These are phyloP conservation scores for Calonectria montana DNA, from an alignment of 2,329 filamentous ascomycete genomes.

Conservation along the genomic window DNA sequence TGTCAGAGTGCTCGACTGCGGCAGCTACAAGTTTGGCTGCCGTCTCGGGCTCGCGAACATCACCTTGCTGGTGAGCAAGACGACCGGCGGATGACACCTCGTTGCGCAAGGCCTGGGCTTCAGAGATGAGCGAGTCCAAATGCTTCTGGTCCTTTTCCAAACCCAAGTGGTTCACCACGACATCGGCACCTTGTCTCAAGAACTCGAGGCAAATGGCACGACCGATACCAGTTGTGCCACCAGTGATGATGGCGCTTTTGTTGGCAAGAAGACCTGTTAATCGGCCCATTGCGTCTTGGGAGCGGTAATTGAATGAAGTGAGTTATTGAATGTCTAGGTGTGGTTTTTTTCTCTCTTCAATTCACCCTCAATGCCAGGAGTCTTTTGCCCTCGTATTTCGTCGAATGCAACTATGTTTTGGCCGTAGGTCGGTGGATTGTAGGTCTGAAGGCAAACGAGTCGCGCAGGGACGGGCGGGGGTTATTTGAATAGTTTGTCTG, in stretches of 20 bases:
- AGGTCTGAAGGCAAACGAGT: constrained; percentile 9
- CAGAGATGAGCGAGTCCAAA: constrained; percentile 63
- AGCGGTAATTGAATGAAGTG: neutral
- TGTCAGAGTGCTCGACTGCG: constrained; percentile 69
- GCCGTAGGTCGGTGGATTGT: constrained; percentile 21
- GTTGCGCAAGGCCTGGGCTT: constrained; percentile 59
- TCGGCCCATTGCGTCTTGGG: constrained; percentile 1
- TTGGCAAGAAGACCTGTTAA: constrained; percentile 68
- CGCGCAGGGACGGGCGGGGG: neutral
- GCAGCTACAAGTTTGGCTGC: constrained; percentile 74
- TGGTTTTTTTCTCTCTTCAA: neutral
- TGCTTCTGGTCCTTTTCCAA: constrained; percentile 63
- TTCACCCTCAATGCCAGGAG: neutral
- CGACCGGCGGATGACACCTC: constrained; percentile 58
- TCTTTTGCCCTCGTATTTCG: neutral
- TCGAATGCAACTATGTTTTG: neutral
- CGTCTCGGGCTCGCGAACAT: constrained; percentile 80
- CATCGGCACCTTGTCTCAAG: constrained; percentile 79
- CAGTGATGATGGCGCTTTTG: constrained; percentile 89
- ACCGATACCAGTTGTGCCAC: constrained; percentile 88
- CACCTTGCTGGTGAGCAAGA: constrained; percentile 78
- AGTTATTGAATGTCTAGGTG: neutral
- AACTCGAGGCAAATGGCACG: constrained; percentile 86
- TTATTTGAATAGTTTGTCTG: neutral
- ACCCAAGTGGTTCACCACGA: constrained; percentile 84